These are phyloP conservation scores for Solanum stenotomum DNA, from an alignment of 257 asterid species.

Conservation along the genomic window DNA sequence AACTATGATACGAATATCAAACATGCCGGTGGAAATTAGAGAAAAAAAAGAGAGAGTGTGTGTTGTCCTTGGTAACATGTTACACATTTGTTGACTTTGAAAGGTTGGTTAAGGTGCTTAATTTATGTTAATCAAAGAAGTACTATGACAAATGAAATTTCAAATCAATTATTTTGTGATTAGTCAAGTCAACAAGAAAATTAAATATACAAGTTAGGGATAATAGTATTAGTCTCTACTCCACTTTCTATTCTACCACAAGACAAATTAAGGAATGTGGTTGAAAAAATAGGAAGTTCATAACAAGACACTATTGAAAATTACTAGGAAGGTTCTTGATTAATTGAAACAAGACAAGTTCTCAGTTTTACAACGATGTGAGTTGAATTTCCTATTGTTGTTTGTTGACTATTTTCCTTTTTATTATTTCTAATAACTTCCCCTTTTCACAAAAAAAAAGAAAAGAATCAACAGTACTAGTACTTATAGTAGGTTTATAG, in stretches of 20 bases:
- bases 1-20: neutral
- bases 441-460: fast-evolving
- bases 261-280: neutral
- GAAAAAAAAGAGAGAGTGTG: neutral
- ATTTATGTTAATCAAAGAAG: neutral
- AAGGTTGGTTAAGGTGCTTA: neutral
- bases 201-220: neutral
- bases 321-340: neutral
- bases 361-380: neutral
- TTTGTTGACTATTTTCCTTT: neutral
- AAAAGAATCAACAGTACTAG: neutral
- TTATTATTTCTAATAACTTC: neutral
- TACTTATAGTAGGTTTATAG: neutral
- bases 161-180: neutral
- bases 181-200: neutral
- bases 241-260: neutral
- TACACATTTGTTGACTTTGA: neutral
- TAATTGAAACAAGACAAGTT: neutral
- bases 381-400: neutral
- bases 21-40: neutral
- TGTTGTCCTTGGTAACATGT: neutral
- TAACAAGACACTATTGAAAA: neutral
- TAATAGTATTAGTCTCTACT: neutral
- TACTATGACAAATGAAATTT: neutral
- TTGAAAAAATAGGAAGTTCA: neutral